Evolutionary conservation across 2,329 filamentous ascomycete species (phyloP).

Genomic region (Ophiosphaerella korrae): DNA sequence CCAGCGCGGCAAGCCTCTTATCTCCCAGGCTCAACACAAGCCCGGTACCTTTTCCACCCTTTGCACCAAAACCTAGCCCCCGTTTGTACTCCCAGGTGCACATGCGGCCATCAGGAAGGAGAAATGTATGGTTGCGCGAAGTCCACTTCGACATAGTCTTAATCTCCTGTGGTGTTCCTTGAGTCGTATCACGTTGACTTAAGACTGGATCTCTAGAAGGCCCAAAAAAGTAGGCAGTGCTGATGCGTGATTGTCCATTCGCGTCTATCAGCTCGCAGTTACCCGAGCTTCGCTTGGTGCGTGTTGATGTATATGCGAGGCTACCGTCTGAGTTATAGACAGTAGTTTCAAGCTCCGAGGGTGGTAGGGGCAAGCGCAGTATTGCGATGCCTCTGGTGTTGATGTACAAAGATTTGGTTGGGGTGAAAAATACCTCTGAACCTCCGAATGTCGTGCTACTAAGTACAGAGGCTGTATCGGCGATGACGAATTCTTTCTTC

Average conservation of each 20-base stretch:
- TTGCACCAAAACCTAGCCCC: slow-evolving; percentile 16
- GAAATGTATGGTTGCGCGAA: slow-evolving; percentile 56
- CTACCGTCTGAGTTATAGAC: slow-evolving; percentile 45
- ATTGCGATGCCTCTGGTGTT: slow-evolving; percentile 53
- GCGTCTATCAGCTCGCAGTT: slow-evolving; percentile 55
- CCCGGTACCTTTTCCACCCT: slow-evolving; percentile 22
- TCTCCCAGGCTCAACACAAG: slow-evolving; percentile 20
- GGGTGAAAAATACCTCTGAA: slow-evolving; percentile 41
- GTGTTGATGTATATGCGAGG: slow-evolving; percentile 59
- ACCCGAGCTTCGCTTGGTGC: slow-evolving; percentile 55
- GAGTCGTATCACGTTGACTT: slow-evolving; percentile 38
- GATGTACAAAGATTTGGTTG: slow-evolving; percentile 57
- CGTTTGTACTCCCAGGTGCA: slow-evolving; percentile 62
- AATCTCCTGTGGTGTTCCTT: slow-evolving; percentile 27
- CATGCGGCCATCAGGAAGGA: slow-evolving; percentile 53
- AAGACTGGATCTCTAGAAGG: slow-evolving; percentile 60
- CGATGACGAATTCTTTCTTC: slow-evolving; percentile 22
- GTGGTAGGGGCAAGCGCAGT: slow-evolving; percentile 51
- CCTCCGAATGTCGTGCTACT: slow-evolving; percentile 20
- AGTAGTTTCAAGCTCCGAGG: slow-evolving; percentile 41
- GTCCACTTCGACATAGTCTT: slow-evolving; percentile 49
- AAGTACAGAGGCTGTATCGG: slow-evolving; percentile 19
- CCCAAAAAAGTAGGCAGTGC: slow-evolving; percentile 63
- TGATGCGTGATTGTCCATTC: slow-evolving; percentile 49
- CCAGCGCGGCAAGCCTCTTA: slow-evolving; percentile 47